Evolutionary conservation across 768 basidiomycete genomes (phyloP), one percentile per base, ranked within the genome.

Genomic region (Galerina marginata): DNA sequence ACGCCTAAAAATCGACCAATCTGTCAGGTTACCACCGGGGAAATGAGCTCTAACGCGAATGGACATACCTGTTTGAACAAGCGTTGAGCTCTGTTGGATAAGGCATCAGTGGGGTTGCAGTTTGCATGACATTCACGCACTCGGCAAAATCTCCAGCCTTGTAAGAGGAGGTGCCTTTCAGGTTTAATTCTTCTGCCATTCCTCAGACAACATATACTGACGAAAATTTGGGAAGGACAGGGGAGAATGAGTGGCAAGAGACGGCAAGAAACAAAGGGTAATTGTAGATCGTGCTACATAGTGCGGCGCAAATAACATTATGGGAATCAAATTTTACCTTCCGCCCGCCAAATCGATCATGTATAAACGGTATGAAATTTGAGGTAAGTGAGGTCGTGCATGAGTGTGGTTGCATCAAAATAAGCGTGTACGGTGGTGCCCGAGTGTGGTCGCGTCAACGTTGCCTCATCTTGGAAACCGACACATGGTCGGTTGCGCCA

Each of bases 181-280:
- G 15, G 44, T 49, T 55, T 10, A 54, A 46, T 29, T 26, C 12
- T 14, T 54, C 59, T 15, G 59, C 59, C 59, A 60, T 60, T 26
- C 39, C 9, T 53, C 39, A 53, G 9, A 15, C 15, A 23, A 53
- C 16, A 33, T 58, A 49, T 43, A 44, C n/a, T 16, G 44, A 16
- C 3, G 44, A 23, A 9, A 9, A 16, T 15, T 45, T 7, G 3
- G n/a, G n/a, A 9, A 16, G 44, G 23, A 45, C n/a, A 16, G 44
- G 23, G 1, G 44, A n/a, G 23, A 2, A n/a, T 3, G 44, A 45
- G 44, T 16, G n/a, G n/a, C 29, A 33, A 33, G 29, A 33, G 29
- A 33, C 7, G 7, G 29, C 7, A 33, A 33, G 9, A 45, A n/a
- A 9, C n/a, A 10, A 16, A 16, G 14, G 11, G 44, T 3, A 23